These are phyloP conservation scores for Nakaseomyces glabratus DNA, from an alignment of 1,139 yeast species.

Conservation along the genomic window DNA sequence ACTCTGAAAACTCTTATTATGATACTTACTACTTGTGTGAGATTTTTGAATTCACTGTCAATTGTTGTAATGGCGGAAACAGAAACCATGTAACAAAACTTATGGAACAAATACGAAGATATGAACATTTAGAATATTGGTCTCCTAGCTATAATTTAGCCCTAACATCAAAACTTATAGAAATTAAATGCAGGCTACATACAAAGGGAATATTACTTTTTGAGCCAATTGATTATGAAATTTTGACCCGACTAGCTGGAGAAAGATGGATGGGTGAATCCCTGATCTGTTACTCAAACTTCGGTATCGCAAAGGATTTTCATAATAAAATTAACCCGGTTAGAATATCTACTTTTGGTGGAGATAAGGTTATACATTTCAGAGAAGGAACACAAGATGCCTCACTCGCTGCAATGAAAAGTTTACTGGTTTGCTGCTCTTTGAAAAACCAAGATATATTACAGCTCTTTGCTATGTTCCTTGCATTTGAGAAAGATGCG, in stretches of 20 bases:
- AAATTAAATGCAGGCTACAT: constrained; percentile 52
- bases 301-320: constrained; percentile 8
- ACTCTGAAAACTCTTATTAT: constrained; percentile 65
- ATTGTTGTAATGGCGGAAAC: constrained; percentile 35
- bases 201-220: constrained; percentile 40
- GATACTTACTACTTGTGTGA: constrained; percentile 62
- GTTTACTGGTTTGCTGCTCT: constrained; percentile 68
- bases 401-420: constrained; percentile 60
- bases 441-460: constrained; percentile 53
- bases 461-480: constrained; percentile 50
- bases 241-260: constrained; percentile 9
- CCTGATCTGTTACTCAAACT: constrained; percentile 26
- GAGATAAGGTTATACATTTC: background rate
- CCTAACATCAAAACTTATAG: constrained; percentile 46
- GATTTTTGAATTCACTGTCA: constrained; percentile 50
- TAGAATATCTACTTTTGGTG: constrained; percentile 2
- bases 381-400: constrained; percentile 44
- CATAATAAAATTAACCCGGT: constrained; percentile 12
- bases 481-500: constrained; percentile 49
- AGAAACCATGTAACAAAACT: constrained; percentile 37
- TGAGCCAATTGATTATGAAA: constrained; percentile 35
- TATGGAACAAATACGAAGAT: constrained; percentile 56
- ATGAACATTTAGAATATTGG: constrained; percentile 79
- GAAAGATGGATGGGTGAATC: constrained; percentile 31
- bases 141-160: constrained; percentile 62